Conservation (phyloP, 176 grass and related monocot genomes). For the Juncus inflexus region DNA sequence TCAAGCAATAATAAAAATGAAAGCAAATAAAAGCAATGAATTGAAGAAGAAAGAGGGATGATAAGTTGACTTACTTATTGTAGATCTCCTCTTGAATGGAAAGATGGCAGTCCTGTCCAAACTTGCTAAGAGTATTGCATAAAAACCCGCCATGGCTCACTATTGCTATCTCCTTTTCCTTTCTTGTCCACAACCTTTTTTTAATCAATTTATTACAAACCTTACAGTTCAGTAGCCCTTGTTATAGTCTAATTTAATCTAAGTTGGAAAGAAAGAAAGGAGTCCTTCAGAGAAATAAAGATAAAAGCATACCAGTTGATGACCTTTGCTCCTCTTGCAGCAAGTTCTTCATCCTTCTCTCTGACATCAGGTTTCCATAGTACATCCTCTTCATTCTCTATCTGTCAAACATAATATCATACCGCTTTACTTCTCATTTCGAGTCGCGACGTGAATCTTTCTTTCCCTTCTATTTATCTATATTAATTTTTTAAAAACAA, state of each 20-base stretch:
- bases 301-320: constrained; percentile 59
- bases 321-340: constrained; percentile 74
- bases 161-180: constrained; percentile 83
- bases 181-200: constrained; percentile 82
- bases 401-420: constrained; percentile 32
- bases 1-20: not conserved
- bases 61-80: constrained; percentile 41
- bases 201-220: constrained; percentile 19
- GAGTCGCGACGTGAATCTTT: no score
- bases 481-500: no score
- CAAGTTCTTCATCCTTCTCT: constrained; percentile 56
- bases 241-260: not conserved
- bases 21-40: constrained; percentile 13
- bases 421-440: no score
- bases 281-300: constrained; percentile 6
- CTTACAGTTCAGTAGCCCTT: no score
- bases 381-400: constrained; percentile 81
- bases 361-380: constrained; percentile 67
- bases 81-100: constrained; percentile 42
- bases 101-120: constrained; percentile 63
- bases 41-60: not conserved
- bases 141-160: constrained; percentile 80
- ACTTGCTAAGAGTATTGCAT: constrained; percentile 51
- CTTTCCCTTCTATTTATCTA: no score
- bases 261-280: not conserved